A percentile compares a stretch with the other conserved stretches of the same genome.
Conservation (phyloP, 2,329 filamentous ascomycete species). For the Pochonia chlamydosporia region DNA sequence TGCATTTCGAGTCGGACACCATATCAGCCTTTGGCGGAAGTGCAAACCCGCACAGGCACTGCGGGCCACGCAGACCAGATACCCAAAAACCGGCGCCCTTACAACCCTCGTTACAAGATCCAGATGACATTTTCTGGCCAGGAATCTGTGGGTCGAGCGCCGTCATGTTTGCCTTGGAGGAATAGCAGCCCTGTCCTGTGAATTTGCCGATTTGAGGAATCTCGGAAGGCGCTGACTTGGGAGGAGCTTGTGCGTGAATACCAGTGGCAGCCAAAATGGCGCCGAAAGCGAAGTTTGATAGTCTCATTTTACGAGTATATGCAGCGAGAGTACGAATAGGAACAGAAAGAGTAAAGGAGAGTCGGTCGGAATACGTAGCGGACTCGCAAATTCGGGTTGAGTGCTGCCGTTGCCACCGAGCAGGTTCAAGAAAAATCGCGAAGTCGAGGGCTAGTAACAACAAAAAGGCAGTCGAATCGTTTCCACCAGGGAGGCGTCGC, state of each 20-base stretch:
- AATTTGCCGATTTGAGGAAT: constrained; percentile 29
- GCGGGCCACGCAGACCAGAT: constrained; percentile 54
- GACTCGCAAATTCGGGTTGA: background rate
- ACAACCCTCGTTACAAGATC: constrained; percentile 36
- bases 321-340: constrained; percentile 13
- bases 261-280: constrained; percentile 23
- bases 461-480: constrained; percentile 14
- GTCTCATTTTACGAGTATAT: constrained; percentile 22
- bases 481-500: constrained; percentile 17
- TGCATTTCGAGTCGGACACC: constrained; percentile 55
- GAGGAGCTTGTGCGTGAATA: constrained; percentile 14
- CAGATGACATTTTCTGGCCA: constrained; percentile 26
- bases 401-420: background rate
- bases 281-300: constrained; percentile 20
- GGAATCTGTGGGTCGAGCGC: constrained; percentile 12
- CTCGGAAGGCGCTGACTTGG: constrained; percentile 29
- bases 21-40: constrained; percentile 55
- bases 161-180: constrained; percentile 34
- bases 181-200: constrained; percentile 48
- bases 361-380: background rate
- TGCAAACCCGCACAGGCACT: constrained; percentile 68
- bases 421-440: background rate
- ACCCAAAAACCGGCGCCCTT: constrained; percentile 43
- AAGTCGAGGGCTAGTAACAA: constrained; percentile 1
- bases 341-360: background rate